These are phyloP conservation scores for Amyloporia xantha DNA, from an alignment of 768 basidiomycete genomes.

Conservation along the genomic window DNA sequence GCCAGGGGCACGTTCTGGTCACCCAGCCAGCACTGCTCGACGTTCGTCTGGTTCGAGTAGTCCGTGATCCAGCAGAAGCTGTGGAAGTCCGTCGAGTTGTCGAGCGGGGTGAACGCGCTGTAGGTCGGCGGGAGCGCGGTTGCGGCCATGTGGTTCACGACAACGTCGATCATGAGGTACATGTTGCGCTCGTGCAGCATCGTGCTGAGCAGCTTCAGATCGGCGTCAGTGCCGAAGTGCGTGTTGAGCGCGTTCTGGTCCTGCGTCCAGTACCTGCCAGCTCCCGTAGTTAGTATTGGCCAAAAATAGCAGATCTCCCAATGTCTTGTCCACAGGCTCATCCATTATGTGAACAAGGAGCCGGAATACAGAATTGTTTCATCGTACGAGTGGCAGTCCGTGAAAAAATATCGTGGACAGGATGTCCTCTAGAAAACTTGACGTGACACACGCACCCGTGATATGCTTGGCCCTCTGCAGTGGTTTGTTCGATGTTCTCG, in stretches of 20 bases:
- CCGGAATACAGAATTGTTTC: no score
- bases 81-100: conserved; percentile 32
- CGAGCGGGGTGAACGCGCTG: conserved; percentile 26
- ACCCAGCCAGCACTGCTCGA: conserved; percentile 58
- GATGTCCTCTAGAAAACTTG: no score
- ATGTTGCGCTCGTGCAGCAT: conserved; percentile 46
- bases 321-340: no score
- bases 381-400: no score
- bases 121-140: conserved; percentile 16
- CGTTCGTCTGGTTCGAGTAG: conserved; percentile 39
- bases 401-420: no score
- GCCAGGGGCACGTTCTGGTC: conserved; percentile 45
- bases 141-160: conserved; percentile 55
- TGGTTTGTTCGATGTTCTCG: conserved; percentile 40
- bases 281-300: no score
- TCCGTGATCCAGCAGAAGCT: conserved; percentile 34
- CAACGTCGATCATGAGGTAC: conserved; percentile 58
- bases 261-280: conserved; percentile 43
- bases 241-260: conserved; percentile 43
- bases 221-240: conserved; percentile 45
- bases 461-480: conserved; percentile 48
- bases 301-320: no score
- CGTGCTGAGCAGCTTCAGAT: conserved; percentile 41
- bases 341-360: no score
- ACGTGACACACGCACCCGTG: conserved; percentile 46